Conservation (phyloP, 2,329 filamentous ascomycete genomes). For the Colletotrichum somersetense region DNA sequence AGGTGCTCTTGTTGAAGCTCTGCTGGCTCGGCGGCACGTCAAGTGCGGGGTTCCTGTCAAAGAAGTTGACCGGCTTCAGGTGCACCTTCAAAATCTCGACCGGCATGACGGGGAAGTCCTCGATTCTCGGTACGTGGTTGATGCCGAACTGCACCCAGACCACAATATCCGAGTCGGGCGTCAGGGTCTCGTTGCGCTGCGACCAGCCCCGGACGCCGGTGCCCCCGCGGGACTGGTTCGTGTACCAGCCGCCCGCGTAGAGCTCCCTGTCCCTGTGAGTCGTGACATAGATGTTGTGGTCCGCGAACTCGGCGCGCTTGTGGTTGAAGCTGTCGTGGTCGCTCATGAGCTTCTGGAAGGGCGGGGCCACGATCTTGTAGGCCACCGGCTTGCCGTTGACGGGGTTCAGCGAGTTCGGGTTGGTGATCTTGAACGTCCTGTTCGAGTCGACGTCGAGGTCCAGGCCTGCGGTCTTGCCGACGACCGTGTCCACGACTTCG, state of each 20-base stretch:
- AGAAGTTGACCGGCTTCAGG: constrained; percentile 65
- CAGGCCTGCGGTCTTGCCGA: constrained; percentile 28
- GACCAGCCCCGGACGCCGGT: constrained; percentile 36
- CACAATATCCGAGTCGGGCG: constrained; percentile 50
- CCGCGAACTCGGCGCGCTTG: constrained; percentile 39
- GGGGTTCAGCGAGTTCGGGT: constrained; percentile 39
- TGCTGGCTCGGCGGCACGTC: constrained; percentile 45
- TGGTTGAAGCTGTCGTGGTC: constrained; percentile 35
- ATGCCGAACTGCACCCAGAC: constrained; percentile 68
- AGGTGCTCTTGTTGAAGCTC: constrained; percentile 36
- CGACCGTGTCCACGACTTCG: constrained; percentile 27
- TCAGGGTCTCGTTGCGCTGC: constrained; percentile 29
- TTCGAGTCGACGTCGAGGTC: constrained; percentile 31
- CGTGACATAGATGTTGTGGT: constrained; percentile 40
- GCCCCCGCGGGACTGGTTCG: constrained; percentile 35
- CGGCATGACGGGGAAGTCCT: constrained; percentile 72
- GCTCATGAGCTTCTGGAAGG: constrained; percentile 39
- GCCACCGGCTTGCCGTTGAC: constrained; percentile 40
- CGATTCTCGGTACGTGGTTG: constrained; percentile 67
- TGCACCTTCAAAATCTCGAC: constrained; percentile 65
- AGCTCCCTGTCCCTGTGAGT: constrained; percentile 34
- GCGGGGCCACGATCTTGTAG: constrained; percentile 40
- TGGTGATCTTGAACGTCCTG: constrained; percentile 39
- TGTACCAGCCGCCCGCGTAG: constrained; percentile 39
- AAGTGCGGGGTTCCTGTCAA: constrained; percentile 63